Conservation (phyloP, 2,329 filamentous ascomycete species). For the Periglandula ipomoeae region DNA sequence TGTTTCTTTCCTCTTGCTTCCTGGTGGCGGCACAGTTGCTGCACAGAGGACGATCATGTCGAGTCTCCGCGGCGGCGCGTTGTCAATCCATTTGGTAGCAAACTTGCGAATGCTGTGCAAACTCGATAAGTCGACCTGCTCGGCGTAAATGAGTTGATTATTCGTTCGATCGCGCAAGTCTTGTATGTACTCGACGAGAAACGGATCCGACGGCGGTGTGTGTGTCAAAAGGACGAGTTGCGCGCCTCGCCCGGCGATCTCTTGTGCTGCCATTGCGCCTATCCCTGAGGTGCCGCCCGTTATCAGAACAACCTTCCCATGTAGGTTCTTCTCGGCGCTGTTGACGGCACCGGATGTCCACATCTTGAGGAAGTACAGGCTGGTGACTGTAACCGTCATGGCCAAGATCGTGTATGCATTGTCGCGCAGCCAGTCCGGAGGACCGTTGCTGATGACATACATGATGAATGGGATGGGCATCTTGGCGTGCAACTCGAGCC, state of each 20-base stretch:
- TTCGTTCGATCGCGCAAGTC: constrained; percentile 68
- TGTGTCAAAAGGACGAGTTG: constrained; percentile 87
- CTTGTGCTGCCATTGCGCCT: constrained; percentile 65
- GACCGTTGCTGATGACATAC: constrained; percentile 36
- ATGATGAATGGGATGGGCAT: constrained; percentile 47
- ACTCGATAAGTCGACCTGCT: constrained; percentile 82
- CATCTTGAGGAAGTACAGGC: constrained; percentile 49
- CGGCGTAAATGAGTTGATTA: constrained; percentile 88
- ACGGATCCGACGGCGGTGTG: constrained; percentile 71
- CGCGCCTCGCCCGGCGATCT: constrained; percentile 72
- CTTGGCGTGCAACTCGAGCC: constrained; percentile 10
- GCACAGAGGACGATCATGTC: constrained; percentile 90
- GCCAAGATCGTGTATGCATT: constrained; percentile 35
- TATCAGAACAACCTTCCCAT: constrained; percentile 87
- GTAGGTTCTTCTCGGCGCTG: constrained; percentile 70
- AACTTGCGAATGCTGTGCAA: constrained; percentile 88
- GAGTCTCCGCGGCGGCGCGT: constrained; percentile 75
- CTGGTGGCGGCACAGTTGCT: constrained; percentile 63
- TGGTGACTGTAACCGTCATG: constrained; percentile 23
- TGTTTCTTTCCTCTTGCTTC: constrained; percentile 50
- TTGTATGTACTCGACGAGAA: constrained; percentile 86
- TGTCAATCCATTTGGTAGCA: constrained; percentile 97
- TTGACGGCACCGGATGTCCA: constrained; percentile 72
- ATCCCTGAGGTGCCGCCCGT: constrained; percentile 94
- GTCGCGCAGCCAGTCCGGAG: constrained; percentile 38